Evolutionary conservation across 805 yeast species (phyloP), one percentile per base, ranked within the genome.

Genomic region (Spencermartinsiella europaea): DNA sequence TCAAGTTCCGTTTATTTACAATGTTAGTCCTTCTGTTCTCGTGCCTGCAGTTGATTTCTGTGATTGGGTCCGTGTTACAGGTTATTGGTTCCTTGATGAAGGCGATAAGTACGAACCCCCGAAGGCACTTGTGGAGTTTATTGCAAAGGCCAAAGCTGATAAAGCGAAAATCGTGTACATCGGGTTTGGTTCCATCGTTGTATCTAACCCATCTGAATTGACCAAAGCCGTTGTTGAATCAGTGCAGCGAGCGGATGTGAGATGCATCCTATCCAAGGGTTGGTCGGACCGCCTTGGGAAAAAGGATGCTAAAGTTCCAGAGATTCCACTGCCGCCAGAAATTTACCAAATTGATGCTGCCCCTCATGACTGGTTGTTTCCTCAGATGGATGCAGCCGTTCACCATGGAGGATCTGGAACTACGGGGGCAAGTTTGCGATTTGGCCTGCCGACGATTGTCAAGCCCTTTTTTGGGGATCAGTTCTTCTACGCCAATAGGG

Each of bases 321-420:
- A 75, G 43, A 53, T 71, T 19, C 71, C 65, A 21, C 66, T 87
- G 12, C 96, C 96, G 1, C 67, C 70, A 0, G 80, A 80, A 54
- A 75, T 91, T 1, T 85, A 68, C 60, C 80, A 79, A 52, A 69
- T 86, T 4, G 93, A 93, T 1, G 61, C 81, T 7, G 72, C 86
- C 12, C 96, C 96, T 0, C 98, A 91, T 62, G 96, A 89, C 61
- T 91, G 98, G 98, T 68, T 91, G 33, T 91, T 91, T 65, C 84
- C 91, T 0, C 80, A 78, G 50, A 71, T 91, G 38, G 96, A 91
- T 66, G 96, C 91, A 0, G 95, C 95, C 0, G 96, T 91, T 3
- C 98, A 91, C 62, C 98, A 91, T 62, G 98, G 98, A 34, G 98
- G 98, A 0, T 83, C 95, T 0, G 98, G 98, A 1, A 87, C 97